Percentiles rank a stretch among this genome's conserved stretches.
Conservation (phyloP, 331 rosid species). For the Acacia pycnantha region DNA sequence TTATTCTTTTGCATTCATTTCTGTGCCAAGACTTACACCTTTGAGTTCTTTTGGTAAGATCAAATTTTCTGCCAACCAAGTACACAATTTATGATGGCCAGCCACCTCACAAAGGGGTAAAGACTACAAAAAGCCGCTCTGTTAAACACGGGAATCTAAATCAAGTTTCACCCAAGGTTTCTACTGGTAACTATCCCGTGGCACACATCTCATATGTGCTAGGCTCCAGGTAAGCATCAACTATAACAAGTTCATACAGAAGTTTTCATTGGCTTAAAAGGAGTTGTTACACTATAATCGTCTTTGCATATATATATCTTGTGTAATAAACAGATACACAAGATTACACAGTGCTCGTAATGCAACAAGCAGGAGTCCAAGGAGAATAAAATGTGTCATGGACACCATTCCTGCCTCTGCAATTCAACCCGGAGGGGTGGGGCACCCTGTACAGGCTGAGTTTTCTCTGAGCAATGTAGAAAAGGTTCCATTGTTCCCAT, state of each 20-base stretch:
- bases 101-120: conserved; percentile 71
- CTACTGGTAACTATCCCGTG: conserved; percentile 82
- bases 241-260: not conserved
- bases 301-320: not conserved
- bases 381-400: conserved; percentile 89
- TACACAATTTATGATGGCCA: conserved; percentile 83
- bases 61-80: conserved; percentile 88
- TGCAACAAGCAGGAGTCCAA: conserved; percentile 69
- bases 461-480: conserved; percentile 54
- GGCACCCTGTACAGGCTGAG: conserved; percentile 60
- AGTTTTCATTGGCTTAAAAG: not conserved
- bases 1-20: not conserved
- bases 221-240: conserved; percentile 76
- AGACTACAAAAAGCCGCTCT: conserved; percentile 68
- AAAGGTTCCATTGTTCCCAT: conserved; percentile 54
- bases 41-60: conserved; percentile 42
- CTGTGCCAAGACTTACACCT: not conserved
- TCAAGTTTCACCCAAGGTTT: conserved; percentile 76
- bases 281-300: not conserved
- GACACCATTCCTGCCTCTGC: conserved; percentile 72
- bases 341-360: conserved; percentile 9
- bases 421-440: conserved; percentile 68
- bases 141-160: conserved; percentile 69
- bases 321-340: not conserved
- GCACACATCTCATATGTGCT: conserved; percentile 85